A percentile compares a stretch with the other conserved stretches of the same genome.
Evolutionary conservation across 2,329 filamentous ascomycete genomes (phyloP).

Genomic region (Paracoccidioides lutzii): DNA sequence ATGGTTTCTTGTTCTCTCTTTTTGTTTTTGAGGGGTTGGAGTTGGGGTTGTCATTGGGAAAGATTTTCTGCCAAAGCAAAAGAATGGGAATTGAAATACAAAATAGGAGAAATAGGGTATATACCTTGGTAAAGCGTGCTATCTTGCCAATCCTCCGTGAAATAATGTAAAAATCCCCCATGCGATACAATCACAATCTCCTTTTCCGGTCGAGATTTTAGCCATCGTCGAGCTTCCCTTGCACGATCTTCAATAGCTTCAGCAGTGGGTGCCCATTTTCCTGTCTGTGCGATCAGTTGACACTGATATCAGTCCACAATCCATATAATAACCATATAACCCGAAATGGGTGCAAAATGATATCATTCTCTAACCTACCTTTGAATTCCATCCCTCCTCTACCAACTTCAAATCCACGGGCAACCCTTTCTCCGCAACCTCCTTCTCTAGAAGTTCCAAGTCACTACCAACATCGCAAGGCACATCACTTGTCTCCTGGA

Average conservation of each 20-base stretch:
- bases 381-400: slow-evolving; percentile 57
- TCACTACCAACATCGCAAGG: slow-evolving; percentile 65
- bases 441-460: slow-evolving; percentile 40
- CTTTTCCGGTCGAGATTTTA: slow-evolving; percentile 43
- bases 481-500: slow-evolving; percentile 64
- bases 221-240: slow-evolving; percentile 44
- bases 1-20: background rate
- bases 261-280: slow-evolving; percentile 34
- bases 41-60: background rate
- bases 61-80: background rate
- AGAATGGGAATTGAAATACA: background rate
- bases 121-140: slow-evolving; percentile 35
- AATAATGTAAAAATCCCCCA: slow-evolving; percentile 70
- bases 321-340: background rate
- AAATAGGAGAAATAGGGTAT: slow-evolving; percentile 1
- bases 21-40: background rate
- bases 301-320: background rate
- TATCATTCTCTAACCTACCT: slow-evolving; percentile 27
- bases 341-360: background rate
- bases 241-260: slow-evolving; percentile 49
- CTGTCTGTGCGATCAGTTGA: slow-evolving; percentile 16
- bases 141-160: slow-evolving; percentile 69
- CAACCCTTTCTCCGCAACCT: slow-evolving; percentile 44
- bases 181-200: slow-evolving; percentile 70
- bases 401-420: slow-evolving; percentile 54